phyloP scores from a whole-genome alignment of 2,329 filamentous ascomycete species.

The Fusarium clavum region DNA sequence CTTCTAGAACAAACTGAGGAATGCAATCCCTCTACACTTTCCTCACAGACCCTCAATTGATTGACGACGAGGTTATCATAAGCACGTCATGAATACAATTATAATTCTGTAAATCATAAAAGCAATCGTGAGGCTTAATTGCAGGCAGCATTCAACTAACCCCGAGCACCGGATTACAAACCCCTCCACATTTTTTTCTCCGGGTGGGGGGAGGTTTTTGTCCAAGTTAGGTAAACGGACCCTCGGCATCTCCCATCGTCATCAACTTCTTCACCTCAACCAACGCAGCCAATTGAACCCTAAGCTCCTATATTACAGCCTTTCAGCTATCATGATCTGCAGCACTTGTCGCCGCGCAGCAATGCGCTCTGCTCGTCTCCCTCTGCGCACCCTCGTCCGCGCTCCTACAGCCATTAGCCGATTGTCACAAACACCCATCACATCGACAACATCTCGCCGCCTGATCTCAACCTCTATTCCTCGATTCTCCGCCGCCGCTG shows the following conservation, averaged over 20 bases:
- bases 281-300: slow-evolving; percentile 21
- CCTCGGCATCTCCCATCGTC: slow-evolving; percentile 26
- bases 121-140: background rate
- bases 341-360: slow-evolving; percentile 43
- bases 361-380: slow-evolving; percentile 35
- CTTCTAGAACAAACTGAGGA: slow-evolving; percentile 14
- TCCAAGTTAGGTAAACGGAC: slow-evolving; percentile 27
- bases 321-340: slow-evolving; percentile 39
- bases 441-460: slow-evolving; percentile 11
- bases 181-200: slow-evolving; percentile 36
- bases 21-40: background rate
- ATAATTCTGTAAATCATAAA: background rate
- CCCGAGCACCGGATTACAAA: slow-evolving; percentile 39
- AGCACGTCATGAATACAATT: background rate
- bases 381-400: slow-evolving; percentile 25
- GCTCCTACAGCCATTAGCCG: slow-evolving; percentile 12
- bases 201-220: background rate
- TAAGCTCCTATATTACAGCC: background rate
- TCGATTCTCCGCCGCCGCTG: slow-evolving; percentile 23
- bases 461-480: slow-evolving; percentile 21
- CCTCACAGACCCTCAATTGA: background rate
- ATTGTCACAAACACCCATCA: slow-evolving; percentile 11
- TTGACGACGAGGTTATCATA: background rate
- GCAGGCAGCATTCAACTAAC: slow-evolving; percentile 21
- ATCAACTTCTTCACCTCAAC: slow-evolving; percentile 16